Conservation (phyloP, 169 alveolate genomes). For the Plasmodium adleri region DNA sequence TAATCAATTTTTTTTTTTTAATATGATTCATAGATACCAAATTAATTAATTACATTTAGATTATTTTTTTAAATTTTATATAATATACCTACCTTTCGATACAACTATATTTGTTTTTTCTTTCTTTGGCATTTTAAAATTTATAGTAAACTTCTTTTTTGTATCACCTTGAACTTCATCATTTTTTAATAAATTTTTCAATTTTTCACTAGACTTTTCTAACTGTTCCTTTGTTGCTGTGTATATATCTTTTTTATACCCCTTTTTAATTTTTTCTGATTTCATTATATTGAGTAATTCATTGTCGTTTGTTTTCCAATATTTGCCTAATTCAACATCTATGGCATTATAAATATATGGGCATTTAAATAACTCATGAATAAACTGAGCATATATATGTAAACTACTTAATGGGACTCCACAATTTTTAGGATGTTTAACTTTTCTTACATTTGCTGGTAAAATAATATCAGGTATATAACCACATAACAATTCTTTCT, state of each 20-base stretch:
- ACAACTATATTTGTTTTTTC: conserved; percentile 41
- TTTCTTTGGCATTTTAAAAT: conserved; percentile 46
- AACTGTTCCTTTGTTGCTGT: conserved; percentile 46
- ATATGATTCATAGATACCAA: neutral
- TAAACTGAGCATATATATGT: conserved; percentile 50
- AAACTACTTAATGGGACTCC: conserved; percentile 51
- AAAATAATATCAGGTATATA: conserved; percentile 71
- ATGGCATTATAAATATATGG: conserved; percentile 67
- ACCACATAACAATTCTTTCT: conserved; percentile 60
- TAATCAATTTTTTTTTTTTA: too few relatives aligned
- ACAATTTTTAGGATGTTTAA: conserved; percentile 66
- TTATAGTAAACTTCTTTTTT: conserved; percentile 6
- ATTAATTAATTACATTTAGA: neutral
- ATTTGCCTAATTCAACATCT: conserved; percentile 68
- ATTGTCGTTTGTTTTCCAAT: conserved; percentile 73
- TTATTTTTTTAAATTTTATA: conserved; percentile 16
- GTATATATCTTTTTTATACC: conserved; percentile 61
- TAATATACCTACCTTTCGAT: conserved; percentile 72
- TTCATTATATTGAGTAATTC: conserved; percentile 27
- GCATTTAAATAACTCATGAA: conserved; percentile 38
- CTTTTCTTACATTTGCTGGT: conserved; percentile 58
- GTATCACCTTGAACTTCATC: conserved; percentile 8
- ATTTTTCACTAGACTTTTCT: conserved; percentile 45
- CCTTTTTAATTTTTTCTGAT: conserved; percentile 68
- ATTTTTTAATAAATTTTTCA: conserved; percentile 17